Evolutionary conservation across 2,329 filamentous ascomycete species (phyloP).

Genomic region (Pestalotiopsis sp.): DNA sequence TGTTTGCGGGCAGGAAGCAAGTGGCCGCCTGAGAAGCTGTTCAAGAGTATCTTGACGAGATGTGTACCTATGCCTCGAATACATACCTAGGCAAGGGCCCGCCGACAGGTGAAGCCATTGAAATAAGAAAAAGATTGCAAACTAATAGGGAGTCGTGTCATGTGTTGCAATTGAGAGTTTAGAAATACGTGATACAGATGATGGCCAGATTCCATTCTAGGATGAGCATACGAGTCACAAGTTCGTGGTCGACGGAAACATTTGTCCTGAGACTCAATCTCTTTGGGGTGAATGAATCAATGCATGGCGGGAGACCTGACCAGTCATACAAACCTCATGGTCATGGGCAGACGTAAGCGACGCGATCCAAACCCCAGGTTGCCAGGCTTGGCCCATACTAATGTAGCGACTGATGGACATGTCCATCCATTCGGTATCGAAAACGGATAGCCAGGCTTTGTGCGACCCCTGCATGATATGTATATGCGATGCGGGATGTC

Average conservation of each 20-base stretch:
- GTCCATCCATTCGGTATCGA: neutral
- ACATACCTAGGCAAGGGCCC: neutral
- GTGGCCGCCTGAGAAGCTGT: neutral
- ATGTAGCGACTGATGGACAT: too few relatives aligned
- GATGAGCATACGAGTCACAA: neutral
- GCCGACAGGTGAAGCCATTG: neutral
- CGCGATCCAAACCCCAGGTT: neutral
- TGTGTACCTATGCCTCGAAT: neutral
- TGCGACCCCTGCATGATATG: neutral
- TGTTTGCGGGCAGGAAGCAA: neutral
- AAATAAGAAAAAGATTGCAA: neutral
- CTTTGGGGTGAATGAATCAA: too few relatives aligned
- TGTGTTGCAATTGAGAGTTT: neutral
- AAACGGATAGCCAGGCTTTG: neutral
- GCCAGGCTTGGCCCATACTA: neutral
- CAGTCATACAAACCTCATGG: neutral
- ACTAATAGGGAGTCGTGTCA: neutral
- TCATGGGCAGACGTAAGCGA: neutral
- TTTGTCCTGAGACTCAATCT: too few relatives aligned
- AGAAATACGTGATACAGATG: neutral
- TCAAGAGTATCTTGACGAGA: neutral
- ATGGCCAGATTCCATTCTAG: neutral
- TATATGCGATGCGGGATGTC: neutral
- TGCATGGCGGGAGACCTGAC: too few relatives aligned
- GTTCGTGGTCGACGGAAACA: too few relatives aligned